Percentiles rank a stretch among this genome's conserved stretches.
Evolutionary conservation across 208 protist genomes (phyloP).

Genomic region (Acanthamoeba castellanii): DNA sequence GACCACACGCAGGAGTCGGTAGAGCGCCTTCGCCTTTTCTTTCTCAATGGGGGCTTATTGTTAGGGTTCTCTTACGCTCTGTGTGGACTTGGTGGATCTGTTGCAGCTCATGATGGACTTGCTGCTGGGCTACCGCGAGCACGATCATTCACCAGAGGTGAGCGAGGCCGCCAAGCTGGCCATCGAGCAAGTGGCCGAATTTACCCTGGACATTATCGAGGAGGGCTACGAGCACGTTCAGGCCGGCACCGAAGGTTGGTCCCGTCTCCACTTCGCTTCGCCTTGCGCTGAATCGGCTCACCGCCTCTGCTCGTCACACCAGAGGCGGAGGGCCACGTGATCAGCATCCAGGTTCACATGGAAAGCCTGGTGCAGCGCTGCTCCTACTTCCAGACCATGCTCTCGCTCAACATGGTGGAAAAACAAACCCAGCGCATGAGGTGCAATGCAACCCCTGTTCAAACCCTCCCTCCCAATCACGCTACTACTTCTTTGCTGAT

Average conservation of each 20-base stretch:
- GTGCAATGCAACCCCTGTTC: not conserved
- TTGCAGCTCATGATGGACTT: conserved; percentile 39
- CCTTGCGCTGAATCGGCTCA: not conserved
- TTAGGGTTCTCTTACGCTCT: not conserved
- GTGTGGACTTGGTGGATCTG: not conserved
- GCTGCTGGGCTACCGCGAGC: conserved; percentile 44
- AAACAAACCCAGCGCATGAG: conserved; percentile 15
- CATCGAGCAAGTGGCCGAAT: conserved; percentile 49
- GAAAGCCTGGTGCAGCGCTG: conserved; percentile 34
- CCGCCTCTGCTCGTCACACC: not conserved
- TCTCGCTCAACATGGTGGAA: conserved; percentile 57
- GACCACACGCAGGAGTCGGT: conserved; percentile 11
- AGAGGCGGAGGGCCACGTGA: conserved; percentile 42
- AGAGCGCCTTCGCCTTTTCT: not conserved
- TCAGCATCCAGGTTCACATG: conserved; percentile 28
- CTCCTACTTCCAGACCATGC: conserved; percentile 70
- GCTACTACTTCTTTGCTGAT: not conserved
- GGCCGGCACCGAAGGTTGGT: not conserved
- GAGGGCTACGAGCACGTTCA: conserved; percentile 54
- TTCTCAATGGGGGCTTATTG: not conserved
- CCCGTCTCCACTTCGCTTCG: not conserved
- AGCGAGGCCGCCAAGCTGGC: conserved; percentile 42
- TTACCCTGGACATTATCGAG: conserved; percentile 59
- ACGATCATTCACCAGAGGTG: not conserved
- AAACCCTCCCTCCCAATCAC: not conserved